Evolutionary conservation across 192 early-diverging fungal genomes (phyloP), one percentile per base, ranked within the genome.

Genomic region (Funneliformis geosporum): DNA sequence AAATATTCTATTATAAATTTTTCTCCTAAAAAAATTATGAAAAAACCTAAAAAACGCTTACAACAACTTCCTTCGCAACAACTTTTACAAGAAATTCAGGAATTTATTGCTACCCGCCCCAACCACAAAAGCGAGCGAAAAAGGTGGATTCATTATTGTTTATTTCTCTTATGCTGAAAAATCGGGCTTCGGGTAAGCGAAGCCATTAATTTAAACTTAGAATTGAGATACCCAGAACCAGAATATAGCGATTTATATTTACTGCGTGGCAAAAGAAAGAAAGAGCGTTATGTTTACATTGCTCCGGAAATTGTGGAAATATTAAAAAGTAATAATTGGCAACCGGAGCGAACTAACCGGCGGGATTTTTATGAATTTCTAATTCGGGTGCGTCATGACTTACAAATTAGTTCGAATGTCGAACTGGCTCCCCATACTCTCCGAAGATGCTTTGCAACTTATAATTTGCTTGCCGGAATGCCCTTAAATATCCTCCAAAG

Each of bases 131-230:
- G 70, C 28, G 70, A 72, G n/a, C 27, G 40, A 46, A 72, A 72
- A 72, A 72, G 70, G 44, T 72, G 70, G 44, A n/a, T 72, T 27
- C 70, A 72, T 72, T 72, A n/a, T 42, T 43, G 70, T 72, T 72
- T 72, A 72, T 72, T 72, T 72, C n/a, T 72, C 39, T 33, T 72
- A 3, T 72, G 70, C 40, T 72, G 70, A 72, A 72, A 72, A 72
- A 4, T 18, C 21, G 70, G 70, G 1, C 44, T 72, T 6, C 38
- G 70, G 40, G 44, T 72, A 2, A 72, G n/a, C 16, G 70, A 72
- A 47, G 70, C 70, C 2, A 72, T 72, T 72, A 46, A 16, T 72
- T 72, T 72, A 44, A 42, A 72, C 44, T 46, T 46, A 42, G 39
- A 72, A 72, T 18, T 72, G 44, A 42, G 5, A 1, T 42, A 72